Percentiles rank a stretch among this genome's conserved stretches.
Evolutionary conservation across 2,329 filamentous ascomycete species (phyloP).

Genomic region (Aotearoamyces nothofagi): DNA sequence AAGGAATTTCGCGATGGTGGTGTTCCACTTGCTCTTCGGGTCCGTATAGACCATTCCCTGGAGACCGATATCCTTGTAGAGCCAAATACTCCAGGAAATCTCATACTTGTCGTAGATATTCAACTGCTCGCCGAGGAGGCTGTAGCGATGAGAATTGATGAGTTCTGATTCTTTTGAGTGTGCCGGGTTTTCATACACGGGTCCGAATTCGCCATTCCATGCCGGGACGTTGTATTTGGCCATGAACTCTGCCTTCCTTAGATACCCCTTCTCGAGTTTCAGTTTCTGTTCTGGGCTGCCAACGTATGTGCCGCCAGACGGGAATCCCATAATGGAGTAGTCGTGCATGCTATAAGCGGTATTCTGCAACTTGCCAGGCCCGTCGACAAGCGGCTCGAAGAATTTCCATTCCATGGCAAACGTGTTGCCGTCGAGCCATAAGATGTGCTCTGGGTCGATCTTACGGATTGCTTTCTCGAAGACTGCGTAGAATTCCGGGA

Average conservation of each 20-base stretch:
- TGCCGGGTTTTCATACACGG: constrained; percentile 19
- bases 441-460: constrained; percentile 29
- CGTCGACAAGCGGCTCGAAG: too few species aligned
- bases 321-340: constrained; percentile 28
- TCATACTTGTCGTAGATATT: constrained; percentile 32
- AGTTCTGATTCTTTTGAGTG: constrained; percentile 19
- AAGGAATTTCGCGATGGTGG: constrained; percentile 31
- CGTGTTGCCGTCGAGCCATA: constrained; percentile 28
- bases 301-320: constrained; percentile 23
- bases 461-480: constrained; percentile 29
- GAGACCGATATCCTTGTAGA: constrained; percentile 39
- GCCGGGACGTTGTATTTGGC: constrained; percentile 24
- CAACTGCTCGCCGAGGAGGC: constrained; percentile 28
- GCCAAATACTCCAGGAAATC: constrained; percentile 39
- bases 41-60: constrained; percentile 35
- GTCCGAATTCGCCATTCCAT: constrained; percentile 38
- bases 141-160: constrained; percentile 26
- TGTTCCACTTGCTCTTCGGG: constrained; percentile 31
- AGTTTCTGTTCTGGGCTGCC: constrained; percentile 25
- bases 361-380: constrained; percentile 26
- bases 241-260: constrained; percentile 33
- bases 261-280: constrained; percentile 25
- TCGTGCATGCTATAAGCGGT: constrained; percentile 29
- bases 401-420: constrained; percentile 28
- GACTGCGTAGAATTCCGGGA: constrained; percentile 29